phyloP scores from a whole-genome alignment of 2,329 filamentous ascomycete genomes.

The Thelonectria olida region DNA sequence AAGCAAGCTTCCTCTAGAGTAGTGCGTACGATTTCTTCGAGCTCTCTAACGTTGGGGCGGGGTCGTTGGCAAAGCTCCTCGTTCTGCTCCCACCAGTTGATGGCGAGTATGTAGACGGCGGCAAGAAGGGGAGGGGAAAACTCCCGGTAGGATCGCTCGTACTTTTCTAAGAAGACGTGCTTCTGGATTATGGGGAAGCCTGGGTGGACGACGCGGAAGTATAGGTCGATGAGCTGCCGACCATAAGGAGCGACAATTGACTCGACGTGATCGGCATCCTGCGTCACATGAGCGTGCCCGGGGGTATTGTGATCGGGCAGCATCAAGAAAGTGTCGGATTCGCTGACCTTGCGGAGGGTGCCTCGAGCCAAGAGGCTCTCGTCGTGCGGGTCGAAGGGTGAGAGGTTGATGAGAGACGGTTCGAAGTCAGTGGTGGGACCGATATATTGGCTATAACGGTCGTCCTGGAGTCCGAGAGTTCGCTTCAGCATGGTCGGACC shows the following conservation, averaged over 20 bases:
- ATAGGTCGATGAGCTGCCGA: slow-evolving; percentile 79
- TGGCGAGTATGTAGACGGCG: slow-evolving; percentile 83
- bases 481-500: slow-evolving; percentile 72
- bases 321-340: slow-evolving; percentile 82
- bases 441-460: slow-evolving; percentile 85
- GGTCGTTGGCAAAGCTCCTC: slow-evolving; percentile 70
- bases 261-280: slow-evolving; percentile 78
- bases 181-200: slow-evolving; percentile 86
- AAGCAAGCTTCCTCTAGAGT: slow-evolving; percentile 81
- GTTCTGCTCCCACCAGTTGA: slow-evolving; percentile 88
- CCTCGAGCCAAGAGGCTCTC: slow-evolving; percentile 78
- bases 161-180: slow-evolving; percentile 80
- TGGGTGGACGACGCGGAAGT: slow-evolving; percentile 83
- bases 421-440: slow-evolving; percentile 86
- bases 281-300: slow-evolving; percentile 74
- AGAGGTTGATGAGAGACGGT: slow-evolving; percentile 82
- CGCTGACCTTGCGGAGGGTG: slow-evolving; percentile 78
- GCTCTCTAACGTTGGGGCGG: slow-evolving; percentile 75
- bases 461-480: slow-evolving; percentile 78
- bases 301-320: slow-evolving; percentile 78
- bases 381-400: slow-evolving; percentile 81
- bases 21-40: slow-evolving; percentile 78
- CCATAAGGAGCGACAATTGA: slow-evolving; percentile 79
- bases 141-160: slow-evolving; percentile 75
- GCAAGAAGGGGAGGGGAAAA: slow-evolving; percentile 81